Evolutionary conservation across 768 basidiomycete species (phyloP), one percentile per base, ranked within the genome.

Genomic region (Hebeloma cylindrosporum): DNA sequence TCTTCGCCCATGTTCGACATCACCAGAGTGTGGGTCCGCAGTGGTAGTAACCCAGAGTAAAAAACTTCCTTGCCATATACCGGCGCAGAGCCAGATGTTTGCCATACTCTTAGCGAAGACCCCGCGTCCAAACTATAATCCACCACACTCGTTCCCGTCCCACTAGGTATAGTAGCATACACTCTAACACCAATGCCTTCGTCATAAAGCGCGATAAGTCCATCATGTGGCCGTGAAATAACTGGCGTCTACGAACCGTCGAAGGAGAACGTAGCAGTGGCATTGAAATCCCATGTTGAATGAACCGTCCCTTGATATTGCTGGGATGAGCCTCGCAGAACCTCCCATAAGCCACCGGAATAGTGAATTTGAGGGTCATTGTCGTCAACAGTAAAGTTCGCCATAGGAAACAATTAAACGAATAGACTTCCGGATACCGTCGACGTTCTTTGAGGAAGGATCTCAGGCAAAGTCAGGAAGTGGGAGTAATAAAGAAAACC

Each of bases 1-100:
- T 45, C 43, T 30, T 50, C 43, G n/a, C 48, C 48, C n/a, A 33
- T 38, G 16, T 50, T 50, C 7, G 27, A 30, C 28, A 50, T 45
- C 8, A 32, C 20, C 10, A 50, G 17, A 3, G 48, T 45, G 30
- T 50, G 43, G 13, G 28, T n/a, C 7, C 48, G 43, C 16, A n/a
- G 23, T 6, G 21, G 16, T 5, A 50, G 32, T 6, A 30, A 21
- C 7, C 48, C 48, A 16, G 48, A 50, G 27, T 50, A 26, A 14
- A 28, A 50, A 18, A 44, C 27, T 13, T 28, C 30, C 11, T 32
- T 28, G 6, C 34, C 22, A 28, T 40, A 40, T n/a, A 39, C 13
- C 29, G 29, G 10, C n/a, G 23, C 14, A 20, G 30, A 22, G 4
- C 27, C 38, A 23, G 43, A 43, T 9, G 18, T 27, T 10, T 40